phyloP scores from a whole-genome alignment of 78 protist genomes.

The Chrysochromulina tobinii region DNA sequence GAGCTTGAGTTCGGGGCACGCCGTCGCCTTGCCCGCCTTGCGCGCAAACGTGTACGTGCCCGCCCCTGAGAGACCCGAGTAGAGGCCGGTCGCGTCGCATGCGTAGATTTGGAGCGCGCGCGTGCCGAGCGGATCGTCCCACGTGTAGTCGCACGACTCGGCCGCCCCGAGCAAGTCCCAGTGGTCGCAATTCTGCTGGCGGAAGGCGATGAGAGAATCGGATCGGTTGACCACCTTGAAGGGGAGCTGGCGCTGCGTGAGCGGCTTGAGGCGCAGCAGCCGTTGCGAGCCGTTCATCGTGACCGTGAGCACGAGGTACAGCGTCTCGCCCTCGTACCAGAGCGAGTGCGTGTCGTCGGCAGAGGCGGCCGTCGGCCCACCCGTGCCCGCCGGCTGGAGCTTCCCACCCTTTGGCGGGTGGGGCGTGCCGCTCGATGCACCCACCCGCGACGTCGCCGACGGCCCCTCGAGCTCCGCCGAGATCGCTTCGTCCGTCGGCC shows the following conservation, averaged over 20 bases:
- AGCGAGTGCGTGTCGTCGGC: no score
- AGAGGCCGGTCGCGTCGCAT: not conserved
- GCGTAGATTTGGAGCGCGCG: not conserved
- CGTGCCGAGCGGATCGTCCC: not conserved
- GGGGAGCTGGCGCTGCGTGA: not conserved
- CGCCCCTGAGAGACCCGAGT: no score
- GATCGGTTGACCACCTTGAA: not conserved
- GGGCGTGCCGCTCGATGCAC: no score
- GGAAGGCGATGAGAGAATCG: not conserved
- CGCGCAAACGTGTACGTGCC: no score
- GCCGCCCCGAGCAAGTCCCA: slow-evolving; percentile 12
- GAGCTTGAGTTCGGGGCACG: not conserved
- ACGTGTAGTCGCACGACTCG: not conserved
- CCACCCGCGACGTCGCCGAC: no score
- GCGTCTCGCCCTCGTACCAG: no score
- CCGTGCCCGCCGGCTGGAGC: no score
- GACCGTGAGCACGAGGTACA: not conserved
- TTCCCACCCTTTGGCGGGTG: no score
- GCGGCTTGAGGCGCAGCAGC: not conserved
- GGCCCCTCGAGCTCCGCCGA: no score
- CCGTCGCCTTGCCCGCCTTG: no score
- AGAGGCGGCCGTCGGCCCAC: no score
- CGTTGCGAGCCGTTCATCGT: not conserved
- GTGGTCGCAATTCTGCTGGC: not conserved
- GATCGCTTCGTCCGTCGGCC: no score